Conservation (phyloP, 2,329 filamentous ascomycete species). For the Aureobasidium namibiae region DNA sequence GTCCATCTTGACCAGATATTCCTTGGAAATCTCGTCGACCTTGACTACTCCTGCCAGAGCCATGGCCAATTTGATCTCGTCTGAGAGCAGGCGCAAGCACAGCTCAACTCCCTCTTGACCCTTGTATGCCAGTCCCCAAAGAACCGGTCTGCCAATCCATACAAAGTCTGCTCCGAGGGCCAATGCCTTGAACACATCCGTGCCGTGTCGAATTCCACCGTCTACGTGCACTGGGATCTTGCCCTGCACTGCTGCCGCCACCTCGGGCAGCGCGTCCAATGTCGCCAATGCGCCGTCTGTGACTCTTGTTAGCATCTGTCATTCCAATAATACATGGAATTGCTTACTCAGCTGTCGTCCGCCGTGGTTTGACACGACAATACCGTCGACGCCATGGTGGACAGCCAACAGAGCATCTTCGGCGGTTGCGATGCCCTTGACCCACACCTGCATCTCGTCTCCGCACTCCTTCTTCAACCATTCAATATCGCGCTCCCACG, state of each 20-base stretch:
- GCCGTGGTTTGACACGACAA: constrained; percentile 49
- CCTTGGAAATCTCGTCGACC: constrained; percentile 30
- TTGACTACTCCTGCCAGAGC: constrained; percentile 31
- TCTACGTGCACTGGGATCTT: constrained; percentile 52
- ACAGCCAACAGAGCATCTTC: constrained; percentile 41
- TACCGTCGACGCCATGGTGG: constrained; percentile 31
- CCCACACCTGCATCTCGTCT: constrained; percentile 42
- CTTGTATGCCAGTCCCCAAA: constrained; percentile 41
- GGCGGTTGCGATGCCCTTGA: constrained; percentile 34
- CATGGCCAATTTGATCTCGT: constrained; percentile 34
- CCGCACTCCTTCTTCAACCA: constrained; percentile 39
- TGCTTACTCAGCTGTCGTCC: constrained; percentile 22
- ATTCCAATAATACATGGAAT: too few species aligned
- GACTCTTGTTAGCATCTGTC: constrained; percentile 20
- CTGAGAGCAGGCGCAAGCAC: constrained; percentile 35
- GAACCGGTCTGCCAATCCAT: constrained; percentile 38
- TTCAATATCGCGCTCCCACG: constrained; percentile 42
- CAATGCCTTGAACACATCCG: constrained; percentile 48
- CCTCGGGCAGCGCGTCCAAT: constrained; percentile 35
- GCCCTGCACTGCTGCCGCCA: constrained; percentile 27
- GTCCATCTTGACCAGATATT: constrained; percentile 34
- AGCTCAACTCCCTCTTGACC: constrained; percentile 32
- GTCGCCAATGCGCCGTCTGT: constrained; percentile 40
- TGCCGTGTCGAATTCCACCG: constrained; percentile 44
- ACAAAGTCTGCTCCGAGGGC: constrained; percentile 37